Conservation (phyloP, 2,329 filamentous ascomycete genomes). For the Ceratocystis harringtonii region DNA sequence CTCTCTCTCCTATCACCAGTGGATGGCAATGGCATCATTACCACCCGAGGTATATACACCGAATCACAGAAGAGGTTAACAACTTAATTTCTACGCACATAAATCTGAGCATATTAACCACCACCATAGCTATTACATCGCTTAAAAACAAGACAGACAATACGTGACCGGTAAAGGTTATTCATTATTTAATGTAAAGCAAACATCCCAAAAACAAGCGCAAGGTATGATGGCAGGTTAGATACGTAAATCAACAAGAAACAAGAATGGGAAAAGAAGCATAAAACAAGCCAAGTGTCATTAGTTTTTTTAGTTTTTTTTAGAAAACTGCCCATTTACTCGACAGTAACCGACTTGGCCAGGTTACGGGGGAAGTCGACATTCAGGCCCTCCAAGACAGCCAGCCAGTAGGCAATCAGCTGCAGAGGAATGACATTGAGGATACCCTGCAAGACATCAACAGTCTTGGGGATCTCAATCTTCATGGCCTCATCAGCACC, state of each 20-base stretch:
- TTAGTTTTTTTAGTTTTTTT: conserved; percentile 13
- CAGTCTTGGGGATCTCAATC: conserved; percentile 93
- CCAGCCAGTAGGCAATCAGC: conserved; percentile 97
- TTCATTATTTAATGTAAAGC: conserved; percentile 1
- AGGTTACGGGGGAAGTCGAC: conserved; percentile 98
- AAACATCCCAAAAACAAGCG: conserved; percentile 16
- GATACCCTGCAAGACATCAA: conserved; percentile 89
- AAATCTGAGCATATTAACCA: neutral
- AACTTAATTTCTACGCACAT: too few species aligned
- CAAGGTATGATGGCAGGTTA: conserved; percentile 16
- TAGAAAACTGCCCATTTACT: conserved; percentile 41
- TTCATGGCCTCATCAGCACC: conserved; percentile 76
- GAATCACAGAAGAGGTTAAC: too few species aligned
- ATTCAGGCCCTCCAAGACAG: conserved; percentile 87
- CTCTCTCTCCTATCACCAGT: too few species aligned
- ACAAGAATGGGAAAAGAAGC: conserved; percentile 15
- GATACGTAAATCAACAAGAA: conserved; percentile 16
- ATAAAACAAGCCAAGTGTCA: conserved; percentile 18
- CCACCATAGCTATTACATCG: conserved; percentile 4
- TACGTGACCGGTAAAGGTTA: conserved; percentile 7
- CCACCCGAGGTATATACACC: too few species aligned
- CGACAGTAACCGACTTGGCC: conserved; percentile 97
- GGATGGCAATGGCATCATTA: too few species aligned
- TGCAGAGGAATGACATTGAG: conserved; percentile 96
- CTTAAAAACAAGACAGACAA: neutral